Evolutionary conservation across 108 stramenopile genomes (phyloP).

Genomic region (Nitzschia putrida): DNA sequence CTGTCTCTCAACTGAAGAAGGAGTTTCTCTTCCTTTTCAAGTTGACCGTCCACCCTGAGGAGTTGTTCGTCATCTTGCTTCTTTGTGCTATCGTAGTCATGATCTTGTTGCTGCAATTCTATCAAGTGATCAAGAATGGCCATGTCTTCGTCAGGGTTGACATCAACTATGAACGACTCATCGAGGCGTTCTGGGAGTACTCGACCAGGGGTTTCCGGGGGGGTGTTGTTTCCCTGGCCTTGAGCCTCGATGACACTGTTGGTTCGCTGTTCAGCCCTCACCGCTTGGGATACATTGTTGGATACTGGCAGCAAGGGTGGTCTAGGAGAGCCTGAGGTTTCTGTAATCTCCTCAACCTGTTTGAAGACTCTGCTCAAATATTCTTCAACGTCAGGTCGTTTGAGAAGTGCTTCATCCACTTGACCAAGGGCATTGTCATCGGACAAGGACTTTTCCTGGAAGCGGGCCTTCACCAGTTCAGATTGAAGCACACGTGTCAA

Average conservation of each 20-base stretch:
- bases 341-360: conserved; percentile 27
- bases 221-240: not conserved
- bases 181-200: conserved; percentile 32
- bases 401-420: conserved; percentile 50
- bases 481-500: conserved; percentile 62
- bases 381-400: conserved; percentile 59
- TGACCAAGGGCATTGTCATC: conserved; percentile 45
- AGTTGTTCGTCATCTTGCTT: conserved; percentile 65
- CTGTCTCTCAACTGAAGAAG: conserved; percentile 74
- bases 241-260: not conserved
- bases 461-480: conserved; percentile 66
- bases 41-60: conserved; percentile 68
- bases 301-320: not conserved
- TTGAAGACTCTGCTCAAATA: conserved; percentile 58
- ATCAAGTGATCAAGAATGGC: conserved; percentile 81
- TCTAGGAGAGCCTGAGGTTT: not conserved
- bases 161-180: conserved; percentile 52
- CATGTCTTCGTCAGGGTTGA: conserved; percentile 86
- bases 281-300: not conserved
- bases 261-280: not conserved
- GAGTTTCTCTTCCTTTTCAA: conserved; percentile 69
- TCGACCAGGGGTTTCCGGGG: conserved; percentile 1
- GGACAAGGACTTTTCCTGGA: conserved; percentile 23
- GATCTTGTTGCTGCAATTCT: conserved; percentile 75
- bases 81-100: conserved; percentile 59